Evolutionary conservation across 2,329 filamentous ascomycete species (phyloP).

Genomic region (Talaromyces funiculosus): DNA sequence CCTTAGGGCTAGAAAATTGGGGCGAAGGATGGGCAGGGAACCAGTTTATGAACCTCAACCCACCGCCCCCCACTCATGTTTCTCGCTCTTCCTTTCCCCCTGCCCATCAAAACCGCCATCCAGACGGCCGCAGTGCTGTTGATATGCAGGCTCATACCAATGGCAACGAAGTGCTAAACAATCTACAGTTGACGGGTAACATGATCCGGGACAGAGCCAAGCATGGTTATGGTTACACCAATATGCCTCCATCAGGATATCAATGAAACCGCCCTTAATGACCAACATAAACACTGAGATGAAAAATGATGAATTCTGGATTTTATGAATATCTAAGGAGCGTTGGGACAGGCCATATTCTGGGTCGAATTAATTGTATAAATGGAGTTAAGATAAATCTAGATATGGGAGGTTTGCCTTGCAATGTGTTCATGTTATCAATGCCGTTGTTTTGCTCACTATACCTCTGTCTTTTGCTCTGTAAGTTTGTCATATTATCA

Average conservation of each 20-base stretch:
- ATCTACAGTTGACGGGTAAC: not conserved
- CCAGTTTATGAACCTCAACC: constrained; percentile 14
- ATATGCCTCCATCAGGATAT: not conserved
- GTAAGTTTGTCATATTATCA: not conserved
- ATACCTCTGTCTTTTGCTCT: not conserved
- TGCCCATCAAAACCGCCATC: not conserved
- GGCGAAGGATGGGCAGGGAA: constrained; percentile 24
- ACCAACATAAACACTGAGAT: not conserved
- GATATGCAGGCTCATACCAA: not conserved
- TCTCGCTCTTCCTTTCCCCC: not conserved
- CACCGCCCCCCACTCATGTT: not conserved
- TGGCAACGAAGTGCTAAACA: not conserved
- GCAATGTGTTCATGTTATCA: not conserved
- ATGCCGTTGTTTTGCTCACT: not conserved
- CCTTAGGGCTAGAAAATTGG: constrained; percentile 60
- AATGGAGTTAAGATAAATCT: not conserved
- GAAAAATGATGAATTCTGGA: not conserved
- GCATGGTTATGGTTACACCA: not conserved
- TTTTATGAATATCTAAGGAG: not conserved
- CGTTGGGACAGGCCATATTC: not conserved
- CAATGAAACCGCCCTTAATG: not conserved
- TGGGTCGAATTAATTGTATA: not conserved
- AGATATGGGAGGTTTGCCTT: not conserved
- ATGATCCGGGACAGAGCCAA: not conserved
- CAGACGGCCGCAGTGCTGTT: not conserved